These are phyloP conservation scores for Pseudogymnoascus sp. DNA, from an alignment of 2,329 filamentous ascomycete genomes.

Conservation along the genomic window DNA sequence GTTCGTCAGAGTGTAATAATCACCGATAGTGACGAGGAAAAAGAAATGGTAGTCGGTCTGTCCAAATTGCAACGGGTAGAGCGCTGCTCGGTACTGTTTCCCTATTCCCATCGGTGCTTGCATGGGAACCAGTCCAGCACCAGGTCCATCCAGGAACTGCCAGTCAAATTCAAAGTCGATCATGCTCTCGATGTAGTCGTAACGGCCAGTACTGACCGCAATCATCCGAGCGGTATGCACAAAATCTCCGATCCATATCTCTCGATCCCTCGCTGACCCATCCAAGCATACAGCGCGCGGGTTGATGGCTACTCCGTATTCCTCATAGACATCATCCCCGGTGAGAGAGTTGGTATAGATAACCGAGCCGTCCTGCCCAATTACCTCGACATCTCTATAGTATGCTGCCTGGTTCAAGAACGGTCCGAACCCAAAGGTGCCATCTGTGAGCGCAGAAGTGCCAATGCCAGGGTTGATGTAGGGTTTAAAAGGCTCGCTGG, in stretches of 20 bases:
- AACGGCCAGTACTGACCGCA: slow-evolving; percentile 27
- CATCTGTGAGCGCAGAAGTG: slow-evolving; percentile 17
- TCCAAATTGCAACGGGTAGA: slow-evolving; percentile 10
- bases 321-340: slow-evolving; percentile 23
- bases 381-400: slow-evolving; percentile 27
- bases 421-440: slow-evolving; percentile 33
- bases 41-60: slow-evolving; percentile 4
- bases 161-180: slow-evolving; percentile 26
- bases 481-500: slow-evolving; percentile 13
- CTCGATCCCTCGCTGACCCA: slow-evolving; percentile 33
- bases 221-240: slow-evolving; percentile 33
- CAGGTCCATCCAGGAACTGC: slow-evolving; percentile 14
- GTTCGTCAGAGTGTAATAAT: neutral
- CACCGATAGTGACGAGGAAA: neutral
- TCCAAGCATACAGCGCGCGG: slow-evolving; percentile 32
- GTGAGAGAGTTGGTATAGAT: slow-evolving; percentile 28
- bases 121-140: slow-evolving; percentile 8
- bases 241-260: slow-evolving; percentile 36
- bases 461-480: slow-evolving; percentile 7
- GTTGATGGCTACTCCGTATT: slow-evolving; percentile 31
- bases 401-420: slow-evolving; percentile 33
- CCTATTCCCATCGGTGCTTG: slow-evolving; percentile 10
- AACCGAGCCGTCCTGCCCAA: slow-evolving; percentile 21
- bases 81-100: neutral
- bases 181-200: slow-evolving; percentile 29